Evolutionary conservation across 2,329 filamentous ascomycete genomes (phyloP).

Genomic region (Xylaria sp.): DNA sequence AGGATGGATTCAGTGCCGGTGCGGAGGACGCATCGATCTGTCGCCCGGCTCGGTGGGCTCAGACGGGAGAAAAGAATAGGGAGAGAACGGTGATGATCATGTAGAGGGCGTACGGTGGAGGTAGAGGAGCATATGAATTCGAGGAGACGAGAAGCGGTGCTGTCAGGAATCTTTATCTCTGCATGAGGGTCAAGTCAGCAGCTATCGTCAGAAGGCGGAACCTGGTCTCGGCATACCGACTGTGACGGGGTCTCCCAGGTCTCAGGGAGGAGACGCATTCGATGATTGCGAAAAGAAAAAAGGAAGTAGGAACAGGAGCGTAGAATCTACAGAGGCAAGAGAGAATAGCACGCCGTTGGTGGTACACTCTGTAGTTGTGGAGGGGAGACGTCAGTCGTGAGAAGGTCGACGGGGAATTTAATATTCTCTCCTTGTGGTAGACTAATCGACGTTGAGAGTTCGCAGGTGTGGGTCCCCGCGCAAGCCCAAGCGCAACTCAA

Average conservation of each 20-base stretch:
- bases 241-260: neutral
- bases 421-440: neutral
- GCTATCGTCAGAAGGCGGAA: neutral
- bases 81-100: neutral
- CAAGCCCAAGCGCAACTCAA: neutral
- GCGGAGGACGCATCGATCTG: neutral
- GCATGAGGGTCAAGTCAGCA: neutral
- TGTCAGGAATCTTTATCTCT: neutral
- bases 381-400: neutral
- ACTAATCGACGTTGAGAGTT: conserved; percentile 1
- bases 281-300: neutral
- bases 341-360: neutral
- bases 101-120: neutral
- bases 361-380: neutral
- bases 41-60: neutral
- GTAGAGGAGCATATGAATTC: neutral
- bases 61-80: neutral
- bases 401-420: conserved; percentile 1
- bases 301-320: neutral
- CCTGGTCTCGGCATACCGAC: neutral
- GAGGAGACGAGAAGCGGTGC: neutral
- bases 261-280: neutral
- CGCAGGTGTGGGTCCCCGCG: neutral
- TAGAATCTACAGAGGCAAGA: neutral
- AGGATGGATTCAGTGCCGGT: no score